Evolutionary conservation across 1,284 basidiomycete genomes (phyloP).

Genomic region (Fereydounia khargensis): DNA sequence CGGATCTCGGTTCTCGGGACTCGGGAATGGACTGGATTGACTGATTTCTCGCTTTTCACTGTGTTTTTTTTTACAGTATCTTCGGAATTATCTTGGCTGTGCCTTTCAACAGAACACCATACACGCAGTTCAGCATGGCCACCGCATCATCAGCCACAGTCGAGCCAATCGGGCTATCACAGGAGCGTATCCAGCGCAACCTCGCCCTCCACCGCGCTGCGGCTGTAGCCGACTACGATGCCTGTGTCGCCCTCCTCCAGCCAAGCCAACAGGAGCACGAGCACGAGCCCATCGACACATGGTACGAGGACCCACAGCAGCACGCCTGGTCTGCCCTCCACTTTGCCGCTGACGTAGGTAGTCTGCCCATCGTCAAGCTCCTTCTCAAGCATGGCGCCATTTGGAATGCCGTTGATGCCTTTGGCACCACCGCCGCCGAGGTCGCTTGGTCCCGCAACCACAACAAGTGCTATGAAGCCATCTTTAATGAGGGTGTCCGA

Average conservation of each 20-base stretch:
- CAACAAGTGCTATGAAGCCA: slow-evolving; percentile 25
- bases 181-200: slow-evolving; percentile 33
- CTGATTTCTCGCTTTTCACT: too few species aligned
- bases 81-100: too few species aligned
- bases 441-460: slow-evolving; percentile 50
- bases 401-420: slow-evolving; percentile 71
- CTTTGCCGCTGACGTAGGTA: slow-evolving; percentile 77
- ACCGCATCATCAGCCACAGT: background rate
- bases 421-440: slow-evolving; percentile 50
- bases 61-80: too few species aligned
- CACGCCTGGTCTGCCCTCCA: slow-evolving; percentile 75
- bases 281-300: slow-evolving; percentile 64
- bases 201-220: slow-evolving; percentile 36
- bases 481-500: slow-evolving; percentile 59
- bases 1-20: too few species aligned
- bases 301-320: slow-evolving; percentile 72
- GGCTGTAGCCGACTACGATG: slow-evolving; percentile 22
- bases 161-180: slow-evolving; percentile 2
- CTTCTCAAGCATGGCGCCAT: slow-evolving; percentile 79
- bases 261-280: background rate
- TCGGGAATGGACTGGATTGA: too few species aligned
- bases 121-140: background rate
- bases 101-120: too few species aligned
- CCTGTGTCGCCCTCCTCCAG: slow-evolving; percentile 20
- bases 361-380: slow-evolving; percentile 66